Conservation (phyloP, 2,329 filamentous ascomycete species). For the Chaetoscypha palmicola region DNA sequence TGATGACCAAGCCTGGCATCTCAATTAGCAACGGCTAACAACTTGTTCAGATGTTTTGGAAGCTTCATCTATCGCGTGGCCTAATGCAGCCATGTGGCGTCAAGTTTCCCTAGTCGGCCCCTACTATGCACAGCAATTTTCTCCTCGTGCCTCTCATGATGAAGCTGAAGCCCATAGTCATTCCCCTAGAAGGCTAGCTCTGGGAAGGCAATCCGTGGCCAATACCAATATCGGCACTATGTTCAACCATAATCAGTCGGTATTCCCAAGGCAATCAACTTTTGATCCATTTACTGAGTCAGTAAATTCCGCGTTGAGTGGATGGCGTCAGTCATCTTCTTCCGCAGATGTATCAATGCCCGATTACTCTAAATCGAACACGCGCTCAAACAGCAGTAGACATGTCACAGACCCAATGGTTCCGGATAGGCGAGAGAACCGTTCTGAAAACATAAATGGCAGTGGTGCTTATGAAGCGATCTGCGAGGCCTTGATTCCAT, state of each 20-base stretch:
- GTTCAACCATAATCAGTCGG: slow-evolving; percentile 11
- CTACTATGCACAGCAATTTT: slow-evolving; percentile 21
- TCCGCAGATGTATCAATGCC: slow-evolving; percentile 41
- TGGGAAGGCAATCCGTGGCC: slow-evolving; percentile 15
- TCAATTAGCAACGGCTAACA: not conserved
- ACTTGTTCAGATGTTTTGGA: slow-evolving; percentile 59
- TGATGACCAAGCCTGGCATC: not conserved
- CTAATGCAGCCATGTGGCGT: slow-evolving; percentile 64
- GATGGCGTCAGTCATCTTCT: slow-evolving; percentile 33
- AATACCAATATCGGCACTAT: slow-evolving; percentile 10
- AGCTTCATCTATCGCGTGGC: slow-evolving; percentile 70
- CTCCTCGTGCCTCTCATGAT: slow-evolving; percentile 36
- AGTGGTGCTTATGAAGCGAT: slow-evolving; percentile 26
- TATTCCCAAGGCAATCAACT: slow-evolving; percentile 28
- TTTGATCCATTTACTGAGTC: slow-evolving; percentile 38
- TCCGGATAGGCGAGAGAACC: slow-evolving; percentile 16
- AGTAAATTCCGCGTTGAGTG: slow-evolving; percentile 14
- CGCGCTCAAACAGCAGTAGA: slow-evolving; percentile 31
- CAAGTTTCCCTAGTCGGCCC: slow-evolving; percentile 36
- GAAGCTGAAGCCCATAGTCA: slow-evolving; percentile 53
- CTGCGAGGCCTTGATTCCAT: slow-evolving; percentile 27
- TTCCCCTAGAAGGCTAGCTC: slow-evolving; percentile 43
- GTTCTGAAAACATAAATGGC: slow-evolving; percentile 22
- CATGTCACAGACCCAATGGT: slow-evolving; percentile 28
- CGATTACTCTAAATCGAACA: slow-evolving; percentile 33